Evolutionary conservation across 1,139 yeast species (phyloP).

Genomic region (Taphrina populina): DNA sequence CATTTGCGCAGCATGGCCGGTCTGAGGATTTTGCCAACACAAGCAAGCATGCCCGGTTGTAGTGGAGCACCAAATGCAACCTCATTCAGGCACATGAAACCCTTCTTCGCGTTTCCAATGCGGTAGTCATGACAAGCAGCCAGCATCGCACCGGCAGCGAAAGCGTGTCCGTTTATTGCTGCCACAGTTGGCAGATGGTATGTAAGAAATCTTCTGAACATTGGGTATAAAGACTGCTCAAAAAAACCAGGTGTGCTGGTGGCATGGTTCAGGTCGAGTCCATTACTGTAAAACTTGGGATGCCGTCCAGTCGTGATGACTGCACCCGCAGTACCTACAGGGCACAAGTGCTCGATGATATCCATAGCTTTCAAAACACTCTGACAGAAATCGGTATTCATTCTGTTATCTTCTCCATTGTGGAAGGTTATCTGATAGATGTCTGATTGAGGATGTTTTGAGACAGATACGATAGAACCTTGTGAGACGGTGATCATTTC

Average conservation of each 20-base stretch:
- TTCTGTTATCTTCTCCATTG: constrained; percentile 47
- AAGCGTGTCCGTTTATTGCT: constrained; percentile 47
- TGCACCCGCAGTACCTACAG: constrained; percentile 39
- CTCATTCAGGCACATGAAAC: constrained; percentile 48
- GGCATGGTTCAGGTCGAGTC: constrained; percentile 47
- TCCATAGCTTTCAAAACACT: constrained; percentile 45
- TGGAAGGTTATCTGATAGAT: constrained; percentile 43
- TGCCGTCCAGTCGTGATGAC: constrained; percentile 46
- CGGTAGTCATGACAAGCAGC: constrained; percentile 48
- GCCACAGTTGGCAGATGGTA: constrained; percentile 50
- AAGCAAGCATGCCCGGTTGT: constrained; percentile 13
- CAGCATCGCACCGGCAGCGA: constrained; percentile 49
- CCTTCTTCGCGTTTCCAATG: constrained; percentile 47
- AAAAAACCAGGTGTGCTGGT: constrained; percentile 45
- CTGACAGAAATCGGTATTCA: constrained; percentile 43
- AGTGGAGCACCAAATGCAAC: constrained; percentile 43
- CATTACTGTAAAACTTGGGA: constrained; percentile 48
- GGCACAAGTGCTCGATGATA: constrained; percentile 41
- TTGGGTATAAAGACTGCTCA: constrained; percentile 43
- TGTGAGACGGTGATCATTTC: too few species aligned
- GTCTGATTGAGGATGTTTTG: too few species aligned
- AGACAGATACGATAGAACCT: too few species aligned
- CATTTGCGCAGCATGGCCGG: constrained; percentile 4
- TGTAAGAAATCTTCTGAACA: constrained; percentile 44
- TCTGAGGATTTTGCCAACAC: not conserved